A percentile compares a stretch with the other conserved stretches of the same genome.
These are phyloP conservation scores for Endoconidiophora polonica DNA, from an alignment of 2,329 filamentous ascomycete species.

Conservation along the genomic window DNA sequence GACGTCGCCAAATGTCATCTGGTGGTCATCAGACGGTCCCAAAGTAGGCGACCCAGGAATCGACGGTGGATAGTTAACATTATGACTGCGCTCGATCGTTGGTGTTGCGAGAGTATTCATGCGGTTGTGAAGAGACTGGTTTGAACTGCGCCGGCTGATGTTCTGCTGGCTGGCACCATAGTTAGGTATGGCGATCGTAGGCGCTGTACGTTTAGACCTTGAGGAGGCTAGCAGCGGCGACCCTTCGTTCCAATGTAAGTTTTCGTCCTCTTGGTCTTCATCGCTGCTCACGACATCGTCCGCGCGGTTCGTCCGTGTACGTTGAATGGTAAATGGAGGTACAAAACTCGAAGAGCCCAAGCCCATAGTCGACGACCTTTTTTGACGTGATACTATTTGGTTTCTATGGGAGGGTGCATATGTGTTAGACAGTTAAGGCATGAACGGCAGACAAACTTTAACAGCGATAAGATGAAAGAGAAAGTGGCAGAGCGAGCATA, in stretches of 20 bases:
- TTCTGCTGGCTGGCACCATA: slow-evolving; percentile 26
- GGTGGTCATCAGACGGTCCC: slow-evolving; percentile 30
- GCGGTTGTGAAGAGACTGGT: slow-evolving; percentile 26
- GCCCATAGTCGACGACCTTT: slow-evolving; percentile 38
- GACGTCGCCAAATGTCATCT: slow-evolving; percentile 48
- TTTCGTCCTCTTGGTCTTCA: slow-evolving; percentile 31
- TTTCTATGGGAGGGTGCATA: slow-evolving; percentile 25
- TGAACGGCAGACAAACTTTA: not conserved
- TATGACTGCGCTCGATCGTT: slow-evolving; percentile 26
- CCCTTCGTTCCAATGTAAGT: slow-evolving; percentile 29
- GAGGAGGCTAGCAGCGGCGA: slow-evolving; percentile 36
- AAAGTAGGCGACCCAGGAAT: slow-evolving; percentile 44
- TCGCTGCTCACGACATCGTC: slow-evolving; percentile 18
- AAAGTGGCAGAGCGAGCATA: not conserved
- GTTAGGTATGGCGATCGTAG: slow-evolving; percentile 17
- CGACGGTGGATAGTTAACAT: slow-evolving; percentile 54
- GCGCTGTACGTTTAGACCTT: slow-evolving; percentile 15
- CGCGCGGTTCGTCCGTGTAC: slow-evolving; percentile 7
- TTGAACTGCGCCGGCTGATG: slow-evolving; percentile 31
- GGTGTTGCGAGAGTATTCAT: slow-evolving; percentile 1
- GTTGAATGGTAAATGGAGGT: slow-evolving; percentile 19
- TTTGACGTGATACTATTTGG: slow-evolving; percentile 44
- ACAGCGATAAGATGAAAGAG: not conserved
- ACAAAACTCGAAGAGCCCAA: slow-evolving; percentile 13
- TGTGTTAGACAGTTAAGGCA: not conserved